phyloP scores from a whole-genome alignment of 208 protist species.

The Spongospora subterranea region DNA sequence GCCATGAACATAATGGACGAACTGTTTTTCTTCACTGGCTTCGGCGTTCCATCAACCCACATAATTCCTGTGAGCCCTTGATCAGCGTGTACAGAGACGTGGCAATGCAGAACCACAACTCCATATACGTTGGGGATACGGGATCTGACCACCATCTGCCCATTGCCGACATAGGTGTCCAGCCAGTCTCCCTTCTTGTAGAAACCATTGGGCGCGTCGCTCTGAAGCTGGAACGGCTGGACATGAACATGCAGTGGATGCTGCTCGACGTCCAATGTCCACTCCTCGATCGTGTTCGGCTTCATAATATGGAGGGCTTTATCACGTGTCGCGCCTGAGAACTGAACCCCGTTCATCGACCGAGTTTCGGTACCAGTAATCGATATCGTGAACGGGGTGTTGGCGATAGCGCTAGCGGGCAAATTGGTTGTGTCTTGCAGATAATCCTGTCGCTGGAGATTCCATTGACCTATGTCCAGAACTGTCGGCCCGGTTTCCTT shows the following conservation, averaged over 20 bases:
- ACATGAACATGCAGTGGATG: constrained; percentile 61
- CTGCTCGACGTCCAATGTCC: background rate
- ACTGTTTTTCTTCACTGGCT: too few relatives aligned
- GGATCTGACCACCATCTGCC: background rate
- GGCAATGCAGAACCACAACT: constrained; percentile 58
- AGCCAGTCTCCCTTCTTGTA: constrained; percentile 61
- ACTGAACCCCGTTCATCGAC: constrained; percentile 32
- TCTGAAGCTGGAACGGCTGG: constrained; percentile 55
- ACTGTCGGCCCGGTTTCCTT: background rate
- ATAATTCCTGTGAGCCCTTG: constrained; percentile 36
- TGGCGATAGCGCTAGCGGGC: background rate
- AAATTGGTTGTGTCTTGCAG: constrained; percentile 19
- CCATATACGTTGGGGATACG: constrained; percentile 50
- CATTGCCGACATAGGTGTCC: constrained; percentile 14
- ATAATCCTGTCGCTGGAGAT: constrained; percentile 39
- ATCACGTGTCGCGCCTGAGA: background rate
- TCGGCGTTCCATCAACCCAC: constrained; percentile 39
- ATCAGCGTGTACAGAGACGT: constrained; percentile 61
- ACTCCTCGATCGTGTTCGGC: background rate
- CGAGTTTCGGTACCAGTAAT: background rate
- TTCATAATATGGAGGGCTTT: background rate
- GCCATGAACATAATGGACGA: too few relatives aligned
- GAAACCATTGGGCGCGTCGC: constrained; percentile 8
- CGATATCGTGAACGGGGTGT: background rate
- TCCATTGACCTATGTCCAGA: background rate